Conservation (phyloP, 495 filamentous ascomycete species). For the Beverwykella pulmonaria region DNA sequence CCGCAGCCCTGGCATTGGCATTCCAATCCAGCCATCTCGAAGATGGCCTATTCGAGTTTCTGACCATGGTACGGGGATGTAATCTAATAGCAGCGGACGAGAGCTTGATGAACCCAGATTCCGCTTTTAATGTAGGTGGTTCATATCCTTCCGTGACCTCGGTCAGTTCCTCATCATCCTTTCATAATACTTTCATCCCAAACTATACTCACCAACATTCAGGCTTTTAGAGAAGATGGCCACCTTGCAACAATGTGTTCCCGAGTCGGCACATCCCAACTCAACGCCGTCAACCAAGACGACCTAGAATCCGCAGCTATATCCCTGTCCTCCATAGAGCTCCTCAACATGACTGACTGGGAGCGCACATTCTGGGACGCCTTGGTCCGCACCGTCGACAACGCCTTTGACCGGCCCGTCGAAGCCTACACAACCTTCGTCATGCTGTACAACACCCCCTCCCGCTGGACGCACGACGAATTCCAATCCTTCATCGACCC, state of each 20-base stretch:
- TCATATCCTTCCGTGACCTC: conserved; percentile 29
- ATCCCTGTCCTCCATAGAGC: conserved; percentile 26
- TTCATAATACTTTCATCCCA: conserved; percentile 7
- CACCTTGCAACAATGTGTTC: conserved; percentile 35
- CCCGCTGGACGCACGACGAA: conserved; percentile 54
- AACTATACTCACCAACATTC: background rate
- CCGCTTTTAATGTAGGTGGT: conserved; percentile 50
- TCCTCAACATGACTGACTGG: conserved; percentile 27
- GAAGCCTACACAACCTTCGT: conserved; percentile 45
- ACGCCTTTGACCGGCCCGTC: conserved; percentile 31
- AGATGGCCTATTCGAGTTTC: conserved; percentile 64
- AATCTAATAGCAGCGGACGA: conserved; percentile 58
- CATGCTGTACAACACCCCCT: conserved; percentile 46
- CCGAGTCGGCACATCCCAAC: conserved; percentile 19
- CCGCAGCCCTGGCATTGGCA: conserved; percentile 61
- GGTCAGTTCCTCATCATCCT: background rate
- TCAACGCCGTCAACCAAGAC: conserved; percentile 14
- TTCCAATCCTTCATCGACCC: conserved; percentile 59
- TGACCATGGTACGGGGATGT: conserved; percentile 64
- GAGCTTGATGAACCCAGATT: conserved; percentile 47
- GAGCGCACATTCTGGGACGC: conserved; percentile 30
- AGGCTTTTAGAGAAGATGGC: conserved; percentile 35
- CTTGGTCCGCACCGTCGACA: conserved; percentile 27
- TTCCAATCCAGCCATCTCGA: conserved; percentile 63
- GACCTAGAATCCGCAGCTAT: conserved; percentile 31